Evolutionary conservation across 2,329 filamentous ascomycete species (phyloP).

Genomic region (Exophiala phaeomuriformis): DNA sequence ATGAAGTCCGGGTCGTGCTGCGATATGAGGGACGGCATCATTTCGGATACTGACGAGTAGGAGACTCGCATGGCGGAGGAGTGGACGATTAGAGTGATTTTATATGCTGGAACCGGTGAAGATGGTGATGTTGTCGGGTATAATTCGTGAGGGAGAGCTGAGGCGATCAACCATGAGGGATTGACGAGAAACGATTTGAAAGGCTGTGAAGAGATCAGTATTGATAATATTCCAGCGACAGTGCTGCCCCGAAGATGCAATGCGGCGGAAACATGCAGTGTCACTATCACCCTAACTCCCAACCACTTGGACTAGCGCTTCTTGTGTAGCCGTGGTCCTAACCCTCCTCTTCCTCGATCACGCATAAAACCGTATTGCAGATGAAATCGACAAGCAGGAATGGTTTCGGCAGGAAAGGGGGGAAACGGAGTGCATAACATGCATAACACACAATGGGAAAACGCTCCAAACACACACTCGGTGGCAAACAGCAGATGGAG

Average conservation of each 20-base stretch:
- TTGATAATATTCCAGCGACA: background rate
- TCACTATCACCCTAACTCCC: too few species aligned
- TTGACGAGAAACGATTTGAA: slow-evolving; percentile 70
- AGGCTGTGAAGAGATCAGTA: slow-evolving; percentile 46
- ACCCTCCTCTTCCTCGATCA: too few species aligned
- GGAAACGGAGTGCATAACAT: too few species aligned
- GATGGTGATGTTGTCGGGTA: slow-evolving; percentile 41
- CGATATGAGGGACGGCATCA: slow-evolving; percentile 58
- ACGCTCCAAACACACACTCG: background rate
- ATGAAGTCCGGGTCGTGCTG: slow-evolving; percentile 53
- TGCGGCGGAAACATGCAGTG: too few species aligned
- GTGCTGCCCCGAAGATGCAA: background rate
- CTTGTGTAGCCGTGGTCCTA: too few species aligned
- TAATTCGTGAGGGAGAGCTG: slow-evolving; percentile 58
- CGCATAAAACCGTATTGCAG: too few species aligned
- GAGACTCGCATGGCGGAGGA: slow-evolving; percentile 61
- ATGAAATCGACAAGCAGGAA: too few species aligned
- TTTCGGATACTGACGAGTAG: slow-evolving; percentile 58
- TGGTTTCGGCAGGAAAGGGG: too few species aligned
- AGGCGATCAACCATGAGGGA: slow-evolving; percentile 73
- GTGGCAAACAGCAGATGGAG: background rate
- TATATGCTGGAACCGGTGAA: slow-evolving; percentile 12
- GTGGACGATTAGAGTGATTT: slow-evolving; percentile 57
- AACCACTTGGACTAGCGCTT: too few species aligned
- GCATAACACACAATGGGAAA: background rate